Evolutionary conservation across 1,139 yeast genomes (phyloP).

Genomic region (Debaryomyces psychrophilus): DNA sequence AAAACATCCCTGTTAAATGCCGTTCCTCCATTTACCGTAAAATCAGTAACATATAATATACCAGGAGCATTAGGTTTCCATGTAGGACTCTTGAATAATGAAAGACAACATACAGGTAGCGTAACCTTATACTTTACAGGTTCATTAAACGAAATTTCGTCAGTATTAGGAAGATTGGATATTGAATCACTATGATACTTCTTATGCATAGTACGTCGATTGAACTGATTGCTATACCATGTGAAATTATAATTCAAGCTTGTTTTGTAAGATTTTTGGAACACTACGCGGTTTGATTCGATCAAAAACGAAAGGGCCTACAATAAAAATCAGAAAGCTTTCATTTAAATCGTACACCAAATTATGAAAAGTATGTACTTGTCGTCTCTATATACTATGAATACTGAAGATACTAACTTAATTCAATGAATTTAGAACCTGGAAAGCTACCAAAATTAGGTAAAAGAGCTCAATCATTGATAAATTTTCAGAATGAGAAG

Average conservation of each 20-base stretch:
- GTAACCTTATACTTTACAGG: conserved; percentile 12
- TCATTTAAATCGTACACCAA: not conserved
- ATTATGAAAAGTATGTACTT: conserved; percentile 8
- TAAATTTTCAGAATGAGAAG: conserved; percentile 8
- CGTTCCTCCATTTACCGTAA: conserved; percentile 18
- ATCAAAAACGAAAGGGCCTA: not conserved
- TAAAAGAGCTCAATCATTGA: conserved; percentile 19
- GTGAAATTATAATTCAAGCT: not conserved
- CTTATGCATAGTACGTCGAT: not conserved
- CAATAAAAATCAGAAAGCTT: not conserved
- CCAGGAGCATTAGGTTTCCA: conserved; percentile 20
- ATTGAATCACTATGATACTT: conserved; percentile 3
- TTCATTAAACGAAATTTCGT: conserved; percentile 4
- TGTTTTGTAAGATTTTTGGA: not conserved
- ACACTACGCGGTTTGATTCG: conserved; percentile 1
- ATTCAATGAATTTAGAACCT: conserved; percentile 10
- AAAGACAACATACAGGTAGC: conserved; percentile 18
- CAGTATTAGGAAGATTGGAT: conserved; percentile 9
- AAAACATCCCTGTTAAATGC: conserved; percentile 19
- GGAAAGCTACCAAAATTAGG: conserved; percentile 25
- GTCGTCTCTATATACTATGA: not conserved
- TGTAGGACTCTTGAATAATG: conserved; percentile 13
- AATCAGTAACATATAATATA: conserved; percentile 24
- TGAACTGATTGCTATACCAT: not conserved
- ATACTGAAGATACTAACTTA: conserved; percentile 12